Evolutionary conservation across 768 basidiomycete genomes (phyloP), one percentile per base, ranked within the genome.

Genomic region (Auriscalpium vulgare): DNA sequence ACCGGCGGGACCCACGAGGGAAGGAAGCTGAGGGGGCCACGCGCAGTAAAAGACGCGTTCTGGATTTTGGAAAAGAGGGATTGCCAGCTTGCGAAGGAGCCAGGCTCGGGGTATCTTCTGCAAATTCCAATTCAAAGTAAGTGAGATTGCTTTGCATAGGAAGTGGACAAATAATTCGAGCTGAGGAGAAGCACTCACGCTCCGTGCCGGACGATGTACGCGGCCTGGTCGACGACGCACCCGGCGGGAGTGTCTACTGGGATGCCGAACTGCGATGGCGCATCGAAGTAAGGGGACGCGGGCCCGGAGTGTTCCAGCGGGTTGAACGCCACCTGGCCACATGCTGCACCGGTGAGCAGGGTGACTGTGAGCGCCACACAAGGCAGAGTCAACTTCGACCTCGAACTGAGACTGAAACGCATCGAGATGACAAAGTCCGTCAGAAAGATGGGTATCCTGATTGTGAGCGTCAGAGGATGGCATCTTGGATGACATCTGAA

Each of bases 161-260:
- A 43, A 43, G 17, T 4, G 52, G 13, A 4, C 36, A 36, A 49
- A 35, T 47, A 19, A 19, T 5, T 43, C 29, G 4, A 37, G 16
- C 8, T 21, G 19, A n/a, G 36, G 35, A 3, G 14, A 23, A 3
- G 3, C 13, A 66, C 71, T 40, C 54, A 72, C 73, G 75, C 67
- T 55, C 75, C 75, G 58, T 77, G 76, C 0, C 76, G 71, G 1
- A 75, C 55, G 13, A 76, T 74, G 54, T 75, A 77, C 4, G 75
- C 74, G 0, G 75, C 75, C 56, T 75, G 74, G 37, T 76, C 75
- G 0, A 77, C 74, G 2, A 64, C 60, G 54, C 75, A 77, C 21
- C 72, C 72, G 1, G 63, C 51, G 3, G 76, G 75, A 2, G 70
- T 74, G 1, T 62, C 58, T 5, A 48, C 21, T 0, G 68, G 47